Conservation (phyloP, 768 basidiomycete genomes). For the Podaxis mareebaensis region DNA sequence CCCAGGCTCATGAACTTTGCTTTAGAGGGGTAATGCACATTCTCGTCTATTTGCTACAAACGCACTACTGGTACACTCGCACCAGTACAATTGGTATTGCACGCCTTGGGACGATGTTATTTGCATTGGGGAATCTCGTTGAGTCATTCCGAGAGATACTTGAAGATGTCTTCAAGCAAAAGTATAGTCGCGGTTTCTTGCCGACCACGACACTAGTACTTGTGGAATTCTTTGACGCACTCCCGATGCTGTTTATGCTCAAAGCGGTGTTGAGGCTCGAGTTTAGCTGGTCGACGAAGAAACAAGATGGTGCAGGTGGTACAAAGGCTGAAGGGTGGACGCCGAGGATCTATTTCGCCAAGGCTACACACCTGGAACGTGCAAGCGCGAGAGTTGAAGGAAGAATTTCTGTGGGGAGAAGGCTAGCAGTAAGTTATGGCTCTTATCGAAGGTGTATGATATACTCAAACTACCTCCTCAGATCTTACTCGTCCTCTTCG, state of each 20-base stretch:
- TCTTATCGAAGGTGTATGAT: no score
- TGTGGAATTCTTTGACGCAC: background rate
- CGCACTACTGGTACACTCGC: conserved; percentile 36
- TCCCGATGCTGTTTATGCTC: conserved; percentile 23
- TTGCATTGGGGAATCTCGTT: conserved; percentile 14
- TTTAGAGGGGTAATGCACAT: conserved; percentile 18
- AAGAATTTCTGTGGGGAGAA: background rate
- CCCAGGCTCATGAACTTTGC: background rate
- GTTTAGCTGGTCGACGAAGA: conserved; percentile 18
- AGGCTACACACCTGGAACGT: conserved; percentile 31
- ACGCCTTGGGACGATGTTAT: conserved; percentile 24
- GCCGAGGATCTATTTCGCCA: conserved; percentile 22
- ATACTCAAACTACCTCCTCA: background rate
- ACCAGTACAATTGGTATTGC: conserved; percentile 34
- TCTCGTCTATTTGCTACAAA: conserved; percentile 17
- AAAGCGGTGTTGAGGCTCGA: conserved; percentile 26
- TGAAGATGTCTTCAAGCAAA: background rate
- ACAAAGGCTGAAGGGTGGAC: conserved; percentile 15
- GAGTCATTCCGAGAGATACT: background rate
- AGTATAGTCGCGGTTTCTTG: background rate
- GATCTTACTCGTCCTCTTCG: conserved; percentile 6
- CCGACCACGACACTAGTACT: background rate
- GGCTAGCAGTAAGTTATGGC: conserved; percentile 5
- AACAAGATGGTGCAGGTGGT: background rate
- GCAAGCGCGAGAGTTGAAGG: conserved; percentile 26